Percentiles rank a stretch among this genome's conserved stretches.
These are phyloP conservation scores for Mycena venus DNA, from an alignment of 768 basidiomycete species.

Conservation along the genomic window DNA sequence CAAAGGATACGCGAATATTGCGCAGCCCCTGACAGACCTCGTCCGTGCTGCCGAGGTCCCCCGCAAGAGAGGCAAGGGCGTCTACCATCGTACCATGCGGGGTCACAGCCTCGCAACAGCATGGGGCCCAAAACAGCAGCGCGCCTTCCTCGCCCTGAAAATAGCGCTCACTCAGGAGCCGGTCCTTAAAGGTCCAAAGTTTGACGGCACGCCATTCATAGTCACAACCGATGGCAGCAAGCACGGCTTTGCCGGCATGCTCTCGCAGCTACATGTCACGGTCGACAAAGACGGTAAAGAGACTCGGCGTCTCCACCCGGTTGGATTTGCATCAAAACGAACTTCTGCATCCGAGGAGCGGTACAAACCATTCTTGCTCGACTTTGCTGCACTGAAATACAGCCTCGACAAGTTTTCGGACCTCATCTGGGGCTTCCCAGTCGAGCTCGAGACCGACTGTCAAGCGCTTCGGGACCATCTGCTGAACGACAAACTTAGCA, in stretches of 20 bases:
- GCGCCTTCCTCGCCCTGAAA: conserved; percentile 43
- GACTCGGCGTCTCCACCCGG: conserved; percentile 35
- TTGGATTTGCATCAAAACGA: conserved; percentile 45
- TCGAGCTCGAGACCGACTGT: conserved; percentile 29
- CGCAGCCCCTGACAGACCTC: conserved; percentile 49
- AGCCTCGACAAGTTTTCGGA: conserved; percentile 38
- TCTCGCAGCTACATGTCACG: conserved; percentile 36
- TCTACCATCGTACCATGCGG: conserved; percentile 43
- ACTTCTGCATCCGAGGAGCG: conserved; percentile 39
- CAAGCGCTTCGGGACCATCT: conserved; percentile 40
- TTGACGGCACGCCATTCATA: conserved; percentile 43
- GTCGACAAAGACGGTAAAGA: conserved; percentile 27
- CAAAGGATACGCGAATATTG: conserved; percentile 47
- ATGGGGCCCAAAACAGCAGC: conserved; percentile 34
- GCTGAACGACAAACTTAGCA: conserved; percentile 36
- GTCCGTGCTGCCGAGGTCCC: conserved; percentile 36
- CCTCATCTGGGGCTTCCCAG: conserved; percentile 39
- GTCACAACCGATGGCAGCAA: conserved; percentile 47
- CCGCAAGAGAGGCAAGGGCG: conserved; percentile 31
- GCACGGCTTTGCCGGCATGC: conserved; percentile 41
- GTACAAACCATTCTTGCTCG: conserved; percentile 47
- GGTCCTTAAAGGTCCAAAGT: conserved; percentile 33
- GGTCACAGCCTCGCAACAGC: conserved; percentile 13
- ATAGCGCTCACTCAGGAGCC: conserved; percentile 35
- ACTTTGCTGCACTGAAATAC: conserved; percentile 41